A percentile compares a stretch with the other conserved stretches of the same genome.
These are phyloP conservation scores for Pyrenophora graminea DNA, from an alignment of 2,329 filamentous ascomycete species.

Conservation along the genomic window DNA sequence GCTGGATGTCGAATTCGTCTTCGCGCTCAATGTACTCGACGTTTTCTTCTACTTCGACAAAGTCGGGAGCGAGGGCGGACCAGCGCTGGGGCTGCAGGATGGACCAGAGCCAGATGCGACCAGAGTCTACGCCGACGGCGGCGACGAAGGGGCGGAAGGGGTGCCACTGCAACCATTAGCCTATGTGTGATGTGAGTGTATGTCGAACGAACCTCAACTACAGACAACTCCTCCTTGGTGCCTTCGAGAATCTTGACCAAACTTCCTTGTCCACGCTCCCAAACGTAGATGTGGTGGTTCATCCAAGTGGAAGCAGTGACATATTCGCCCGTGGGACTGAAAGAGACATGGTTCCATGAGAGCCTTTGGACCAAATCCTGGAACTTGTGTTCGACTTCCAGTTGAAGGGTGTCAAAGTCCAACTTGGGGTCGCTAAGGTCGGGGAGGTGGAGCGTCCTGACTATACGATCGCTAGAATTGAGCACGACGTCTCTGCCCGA, in stretches of 20 bases:
- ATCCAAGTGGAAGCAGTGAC: constrained; percentile 96
- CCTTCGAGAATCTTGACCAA: constrained; percentile 96
- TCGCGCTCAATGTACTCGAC: constrained; percentile 94
- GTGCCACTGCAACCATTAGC: constrained; percentile 68
- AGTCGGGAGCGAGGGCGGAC: constrained; percentile 96
- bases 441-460: constrained; percentile 88
- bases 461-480: constrained; percentile 93
- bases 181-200: not conserved
- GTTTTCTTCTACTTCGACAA: constrained; percentile 96
- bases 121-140: constrained; percentile 89
- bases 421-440: constrained; percentile 68
- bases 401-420: constrained; percentile 81
- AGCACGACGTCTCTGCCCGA: constrained; percentile 88
- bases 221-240: constrained; percentile 92
- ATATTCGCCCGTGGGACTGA: constrained; percentile 92
- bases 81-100: constrained; percentile 94
- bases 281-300: constrained; percentile 98
- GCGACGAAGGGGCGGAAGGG: constrained; percentile 84
- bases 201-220: constrained; percentile 67
- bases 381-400: constrained; percentile 96
- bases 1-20: constrained; percentile 98
- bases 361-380: constrained; percentile 95
- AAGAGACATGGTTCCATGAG: constrained; percentile 96
- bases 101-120: constrained; percentile 93
- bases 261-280: constrained; percentile 92